Evolutionary conservation across 805 yeast species (phyloP), one percentile per base, ranked within the genome.

Genomic region (Wickerhamomyces sydowiorum): DNA sequence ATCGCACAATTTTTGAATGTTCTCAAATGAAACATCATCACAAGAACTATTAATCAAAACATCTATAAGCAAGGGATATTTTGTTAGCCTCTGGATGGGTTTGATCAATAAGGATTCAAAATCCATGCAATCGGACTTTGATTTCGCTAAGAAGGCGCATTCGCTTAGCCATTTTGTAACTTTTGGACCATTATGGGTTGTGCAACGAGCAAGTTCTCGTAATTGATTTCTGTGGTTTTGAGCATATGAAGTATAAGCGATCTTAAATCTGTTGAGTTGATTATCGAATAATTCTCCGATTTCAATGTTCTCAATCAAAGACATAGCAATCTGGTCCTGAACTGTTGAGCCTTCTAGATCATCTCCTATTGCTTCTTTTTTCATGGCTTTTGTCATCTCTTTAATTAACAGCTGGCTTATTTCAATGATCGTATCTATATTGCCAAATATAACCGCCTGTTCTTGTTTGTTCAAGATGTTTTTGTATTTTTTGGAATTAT

Each of bases 361-460:
- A 14, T 30, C 21, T 0, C 37, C 45, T 19, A 31, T 28, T 7
- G 33, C 36, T 2, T 28, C 23, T 3, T 25, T 13, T 8, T 37
- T 28, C 14, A 39, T 37, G 4, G 31, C 28, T 28, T 46, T 49
- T 2, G 32, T 36, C 2, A 57, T 29, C 4, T 53, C 46, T 4
- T 49, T 51, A 8, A 59, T 29, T 17, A 70, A 60, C 4, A 64
- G 41, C 14, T 57, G 54, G 45, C 70, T 64, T 5, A 70, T 49
- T 9, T 66, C 64, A 6, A 61, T 42, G 25, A 74, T 60, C 2
- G 70, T 61, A 14, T 60, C 67, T 30, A 71, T 49, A 46, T 72
- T 71, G 1, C 75, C 73, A 56, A 75, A 73, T 2, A 75, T 47
- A 7, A 64, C 40, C 5, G 63, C 36, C 41, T 65, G 66, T 25